phyloP scores from a whole-genome alignment of 345 rosid species.

The Eucalyptus erythrocorys region DNA sequence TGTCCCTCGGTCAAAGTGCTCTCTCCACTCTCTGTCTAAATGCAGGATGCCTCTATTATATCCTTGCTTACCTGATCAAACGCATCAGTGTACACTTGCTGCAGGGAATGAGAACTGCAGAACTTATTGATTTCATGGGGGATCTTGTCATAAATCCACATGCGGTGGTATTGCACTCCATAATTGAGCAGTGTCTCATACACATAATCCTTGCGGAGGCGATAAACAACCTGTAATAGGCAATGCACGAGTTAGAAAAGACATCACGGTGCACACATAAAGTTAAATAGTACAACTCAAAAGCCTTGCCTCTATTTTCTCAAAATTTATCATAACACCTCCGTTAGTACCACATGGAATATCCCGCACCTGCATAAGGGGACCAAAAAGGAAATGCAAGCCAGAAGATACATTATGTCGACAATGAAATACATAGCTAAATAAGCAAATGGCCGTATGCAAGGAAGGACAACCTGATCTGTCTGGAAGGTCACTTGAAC shows the following conservation, averaged over 20 bases:
- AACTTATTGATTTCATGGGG: conserved; percentile 98
- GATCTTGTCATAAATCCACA: conserved; percentile 95
- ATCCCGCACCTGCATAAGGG: conserved; percentile 47
- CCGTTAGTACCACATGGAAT: conserved; percentile 97
- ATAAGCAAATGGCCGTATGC: not conserved
- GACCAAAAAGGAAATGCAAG: not conserved
- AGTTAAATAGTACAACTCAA: not conserved
- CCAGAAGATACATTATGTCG: not conserved
- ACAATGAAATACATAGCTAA: not conserved
- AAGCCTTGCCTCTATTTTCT: conserved; percentile 69
- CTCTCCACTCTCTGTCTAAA: not conserved
- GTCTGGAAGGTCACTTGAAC: conserved; percentile 95
- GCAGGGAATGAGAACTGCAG: conserved; percentile 86
- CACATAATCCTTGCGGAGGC: conserved; percentile 67
- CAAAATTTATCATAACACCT: conserved; percentile 90
- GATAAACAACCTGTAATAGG: conserved; percentile 56
- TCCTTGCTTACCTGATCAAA: conserved; percentile 65
- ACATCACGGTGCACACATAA: not conserved
- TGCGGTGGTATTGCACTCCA: conserved; percentile 72
- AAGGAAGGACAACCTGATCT: conserved; percentile 38
- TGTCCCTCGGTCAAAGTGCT: not conserved
- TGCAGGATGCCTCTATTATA: not conserved
- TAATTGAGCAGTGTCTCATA: conserved; percentile 69
- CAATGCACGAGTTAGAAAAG: not conserved
- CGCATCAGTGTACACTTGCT: conserved; percentile 91